phyloP scores from a whole-genome alignment of 1,284 basidiomycete genomes.

The Sporisorium scitamineum region DNA sequence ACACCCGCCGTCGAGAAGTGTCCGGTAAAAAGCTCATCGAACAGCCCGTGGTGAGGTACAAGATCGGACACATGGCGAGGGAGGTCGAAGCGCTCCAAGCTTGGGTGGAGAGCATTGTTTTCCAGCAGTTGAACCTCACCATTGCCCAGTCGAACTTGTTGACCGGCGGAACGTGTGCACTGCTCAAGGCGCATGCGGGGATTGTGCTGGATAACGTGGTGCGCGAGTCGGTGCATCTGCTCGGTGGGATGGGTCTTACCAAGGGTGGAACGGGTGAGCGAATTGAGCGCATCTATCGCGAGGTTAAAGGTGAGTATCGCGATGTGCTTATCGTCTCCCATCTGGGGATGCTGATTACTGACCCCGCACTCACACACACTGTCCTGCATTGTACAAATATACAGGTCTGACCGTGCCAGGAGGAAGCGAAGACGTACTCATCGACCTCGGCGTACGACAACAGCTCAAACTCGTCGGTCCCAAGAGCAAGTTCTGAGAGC shows the following conservation, averaged over 20 bases:
- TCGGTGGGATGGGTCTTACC: constrained; percentile 62
- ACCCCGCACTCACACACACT: too few species aligned
- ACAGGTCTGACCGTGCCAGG: constrained; percentile 52
- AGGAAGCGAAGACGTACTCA: constrained; percentile 57
- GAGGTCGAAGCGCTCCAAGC: constrained; percentile 62
- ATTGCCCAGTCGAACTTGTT: constrained; percentile 48
- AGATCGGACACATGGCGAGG: constrained; percentile 62
- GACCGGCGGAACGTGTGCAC: constrained; percentile 56
- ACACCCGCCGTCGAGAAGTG: constrained; percentile 51
- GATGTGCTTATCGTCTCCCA: background rate
- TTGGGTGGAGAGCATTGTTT: constrained; percentile 55
- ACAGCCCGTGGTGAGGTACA: constrained; percentile 63
- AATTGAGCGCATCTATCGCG: constrained; percentile 60
- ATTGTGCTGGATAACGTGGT: constrained; percentile 57
- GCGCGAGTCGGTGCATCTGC: constrained; percentile 50
- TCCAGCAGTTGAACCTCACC: constrained; percentile 51
- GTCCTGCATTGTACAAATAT: too few species aligned
- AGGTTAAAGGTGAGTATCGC: constrained; percentile 46
- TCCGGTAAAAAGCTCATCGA: constrained; percentile 62
- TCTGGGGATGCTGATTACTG: background rate
- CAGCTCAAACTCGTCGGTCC: constrained; percentile 56
- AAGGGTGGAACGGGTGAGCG: constrained; percentile 59
- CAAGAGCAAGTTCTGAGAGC: constrained; percentile 37
- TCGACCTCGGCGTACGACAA: constrained; percentile 60
- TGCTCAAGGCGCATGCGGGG: constrained; percentile 63